Conservation (phyloP, 805 yeast species). For the Yueomyces sinensis region DNA sequence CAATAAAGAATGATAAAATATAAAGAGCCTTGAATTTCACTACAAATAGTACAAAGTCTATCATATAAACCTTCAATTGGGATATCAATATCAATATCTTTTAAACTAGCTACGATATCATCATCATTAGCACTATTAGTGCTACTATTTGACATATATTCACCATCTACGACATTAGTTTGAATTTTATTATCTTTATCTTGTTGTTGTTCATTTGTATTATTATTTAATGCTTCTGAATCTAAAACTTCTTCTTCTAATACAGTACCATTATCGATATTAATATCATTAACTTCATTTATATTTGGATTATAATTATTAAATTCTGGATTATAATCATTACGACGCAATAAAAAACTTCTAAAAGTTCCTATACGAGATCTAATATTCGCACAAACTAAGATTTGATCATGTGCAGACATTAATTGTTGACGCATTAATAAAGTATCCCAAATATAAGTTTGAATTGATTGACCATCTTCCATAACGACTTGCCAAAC, state of each 20-base stretch:
- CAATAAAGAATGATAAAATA: constrained; percentile 24
- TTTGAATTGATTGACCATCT: constrained; percentile 29
- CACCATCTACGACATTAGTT: neutral
- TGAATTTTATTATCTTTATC: neutral
- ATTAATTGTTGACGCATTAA: constrained; percentile 28
- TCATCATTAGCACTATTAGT: too few species aligned
- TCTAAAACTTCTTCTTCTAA: neutral
- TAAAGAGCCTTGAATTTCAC: constrained; percentile 23
- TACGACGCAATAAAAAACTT: constrained; percentile 5
- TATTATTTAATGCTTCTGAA: neutral
- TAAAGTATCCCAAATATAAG: constrained; percentile 29
- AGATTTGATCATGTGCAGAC: constrained; percentile 15
- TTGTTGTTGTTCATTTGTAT: neutral
- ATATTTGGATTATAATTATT: neutral
- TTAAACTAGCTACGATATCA: neutral
- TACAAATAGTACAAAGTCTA: constrained; percentile 14
- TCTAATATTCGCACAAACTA: constrained; percentile 17
- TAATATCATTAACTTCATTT: neutral
- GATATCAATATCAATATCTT: constrained; percentile 7
- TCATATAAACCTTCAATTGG: constrained; percentile 25
- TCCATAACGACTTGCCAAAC: constrained; percentile 31
- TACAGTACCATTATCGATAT: neutral
- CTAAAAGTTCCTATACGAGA: constrained; percentile 19
- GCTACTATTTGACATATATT: too few species aligned
- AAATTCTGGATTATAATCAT: neutral